Conservation (phyloP, 305 asterid species). For the Solanum hybrid region DNA sequence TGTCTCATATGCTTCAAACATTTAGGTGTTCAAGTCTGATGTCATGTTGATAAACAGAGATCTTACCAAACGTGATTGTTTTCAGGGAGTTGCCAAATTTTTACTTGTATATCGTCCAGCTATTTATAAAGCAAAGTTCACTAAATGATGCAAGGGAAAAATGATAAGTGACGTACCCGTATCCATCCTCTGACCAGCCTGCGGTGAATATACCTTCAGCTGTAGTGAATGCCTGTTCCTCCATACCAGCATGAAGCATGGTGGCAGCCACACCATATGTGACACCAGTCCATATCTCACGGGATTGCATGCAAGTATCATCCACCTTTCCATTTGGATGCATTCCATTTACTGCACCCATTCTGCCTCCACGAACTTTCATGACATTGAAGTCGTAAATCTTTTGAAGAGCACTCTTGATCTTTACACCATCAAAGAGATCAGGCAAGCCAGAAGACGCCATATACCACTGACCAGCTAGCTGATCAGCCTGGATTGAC, state of each 20-base stretch:
- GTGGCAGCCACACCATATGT: slow-evolving; percentile 91
- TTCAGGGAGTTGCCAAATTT: neutral
- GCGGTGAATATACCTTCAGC: slow-evolving; percentile 92
- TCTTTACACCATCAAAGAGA: slow-evolving; percentile 61
- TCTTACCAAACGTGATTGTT: neutral
- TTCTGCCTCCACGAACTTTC: slow-evolving; percentile 80
- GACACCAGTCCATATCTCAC: slow-evolving; percentile 96
- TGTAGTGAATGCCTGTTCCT: slow-evolving; percentile 76
- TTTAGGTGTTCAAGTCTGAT: neutral
- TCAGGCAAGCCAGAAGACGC: slow-evolving; percentile 97
- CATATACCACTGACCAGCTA: slow-evolving; percentile 95
- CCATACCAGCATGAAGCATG: slow-evolving; percentile 97
- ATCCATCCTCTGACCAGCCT: slow-evolving; percentile 99
- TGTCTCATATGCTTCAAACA: neutral
- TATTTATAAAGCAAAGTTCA: neutral
- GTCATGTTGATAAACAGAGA: neutral
- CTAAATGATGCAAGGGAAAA: neutral
- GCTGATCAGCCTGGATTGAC: slow-evolving; percentile 92
- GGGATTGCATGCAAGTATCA: slow-evolving; percentile 98
- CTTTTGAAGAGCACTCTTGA: slow-evolving; percentile 72
- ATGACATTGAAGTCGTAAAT: slow-evolving; percentile 88
- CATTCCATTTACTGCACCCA: slow-evolving; percentile 99
- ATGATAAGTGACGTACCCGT: slow-evolving; percentile 46
- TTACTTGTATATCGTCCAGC: neutral
- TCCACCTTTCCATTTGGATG: slow-evolving; percentile 93